phyloP scores from a whole-genome alignment of 2,329 filamentous ascomycete species.

The Nigrograna mackinnonii region DNA sequence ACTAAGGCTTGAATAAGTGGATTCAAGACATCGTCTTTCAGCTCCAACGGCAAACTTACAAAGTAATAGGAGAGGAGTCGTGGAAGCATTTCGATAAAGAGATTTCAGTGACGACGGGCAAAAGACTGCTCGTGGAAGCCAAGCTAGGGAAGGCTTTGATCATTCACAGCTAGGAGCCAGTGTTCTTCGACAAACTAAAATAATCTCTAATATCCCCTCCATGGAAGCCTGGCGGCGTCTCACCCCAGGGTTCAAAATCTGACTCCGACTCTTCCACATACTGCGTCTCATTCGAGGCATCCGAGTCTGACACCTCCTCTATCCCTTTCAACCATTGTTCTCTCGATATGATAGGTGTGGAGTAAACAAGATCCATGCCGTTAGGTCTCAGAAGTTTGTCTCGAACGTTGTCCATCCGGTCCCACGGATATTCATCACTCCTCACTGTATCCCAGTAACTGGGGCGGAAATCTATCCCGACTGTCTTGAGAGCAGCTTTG shows the following conservation, averaged over 20 bases:
- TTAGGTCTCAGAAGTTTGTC: slow-evolving; percentile 8
- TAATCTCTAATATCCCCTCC: slow-evolving; percentile 3
- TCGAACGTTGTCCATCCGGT: slow-evolving; percentile 11
- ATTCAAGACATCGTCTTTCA: no score
- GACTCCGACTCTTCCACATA: background rate
- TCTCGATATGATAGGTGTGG: slow-evolving; percentile 1
- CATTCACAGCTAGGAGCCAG: no score
- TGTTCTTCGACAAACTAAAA: no score
- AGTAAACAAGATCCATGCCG: slow-evolving; percentile 9
- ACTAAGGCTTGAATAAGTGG: no score
- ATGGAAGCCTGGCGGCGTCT: slow-evolving; percentile 1
- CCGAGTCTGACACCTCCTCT: background rate
- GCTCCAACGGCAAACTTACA: no score
- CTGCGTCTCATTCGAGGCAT: background rate
- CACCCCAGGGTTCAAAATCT: background rate
- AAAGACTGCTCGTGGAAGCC: no score
- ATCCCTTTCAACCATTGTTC: slow-evolving; percentile 1
- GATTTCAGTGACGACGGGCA: no score
- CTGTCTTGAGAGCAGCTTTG: slow-evolving; percentile 8
- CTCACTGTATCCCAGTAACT: background rate
- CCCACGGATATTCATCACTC: slow-evolving; percentile 12
- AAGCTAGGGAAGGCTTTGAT: no score
- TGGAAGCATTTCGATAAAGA: no score
- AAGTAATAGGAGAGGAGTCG: no score
- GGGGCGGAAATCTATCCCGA: slow-evolving; percentile 10